phyloP scores from a whole-genome alignment of 177 flowering plant species.

The Vitis hybrid region DNA sequence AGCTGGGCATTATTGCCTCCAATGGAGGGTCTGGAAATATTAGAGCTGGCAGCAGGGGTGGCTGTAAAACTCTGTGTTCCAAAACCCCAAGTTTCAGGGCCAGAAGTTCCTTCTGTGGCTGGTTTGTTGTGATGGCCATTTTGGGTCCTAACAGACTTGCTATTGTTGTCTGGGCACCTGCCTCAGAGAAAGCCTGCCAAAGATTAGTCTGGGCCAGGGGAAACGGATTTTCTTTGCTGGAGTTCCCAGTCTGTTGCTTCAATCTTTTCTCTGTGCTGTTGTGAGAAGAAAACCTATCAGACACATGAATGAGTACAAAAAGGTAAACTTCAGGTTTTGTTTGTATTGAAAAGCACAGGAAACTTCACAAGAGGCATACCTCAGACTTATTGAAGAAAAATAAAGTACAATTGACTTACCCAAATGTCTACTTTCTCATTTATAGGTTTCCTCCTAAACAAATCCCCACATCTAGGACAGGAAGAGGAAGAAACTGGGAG shows the following conservation, averaged over 20 bases:
- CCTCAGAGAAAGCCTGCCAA: constrained; percentile 66
- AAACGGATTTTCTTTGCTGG: constrained; percentile 46
- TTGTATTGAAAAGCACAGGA: background rate
- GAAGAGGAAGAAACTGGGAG: constrained; percentile 16
- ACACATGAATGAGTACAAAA: background rate
- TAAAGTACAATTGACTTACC: constrained; percentile 53
- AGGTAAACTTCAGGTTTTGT: constrained; percentile 13
- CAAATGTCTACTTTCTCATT: constrained; percentile 98
- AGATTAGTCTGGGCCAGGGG: constrained; percentile 41
- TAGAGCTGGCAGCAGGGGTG: constrained; percentile 43
- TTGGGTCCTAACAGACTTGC: constrained; percentile 67
- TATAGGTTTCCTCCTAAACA: constrained; percentile 78
- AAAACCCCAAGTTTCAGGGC: constrained; percentile 68
- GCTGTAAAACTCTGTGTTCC: constrained; percentile 74
- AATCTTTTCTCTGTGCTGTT: constrained; percentile 46
- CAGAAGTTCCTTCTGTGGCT: constrained; percentile 27
- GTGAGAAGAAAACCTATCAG: background rate
- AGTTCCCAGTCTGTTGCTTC: constrained; percentile 62
- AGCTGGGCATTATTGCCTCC: constrained; percentile 49
- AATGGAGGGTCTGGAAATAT: constrained; percentile 25
- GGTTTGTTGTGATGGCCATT: constrained; percentile 52
- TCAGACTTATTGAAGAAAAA: background rate
- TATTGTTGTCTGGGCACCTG: constrained; percentile 25
- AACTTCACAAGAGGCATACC: background rate
- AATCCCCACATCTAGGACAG: constrained; percentile 88